Evolutionary conservation across 1,284 basidiomycete genomes (phyloP), one percentile per base, ranked within the genome.

Genomic region (Neolentinus lepideus): DNA sequence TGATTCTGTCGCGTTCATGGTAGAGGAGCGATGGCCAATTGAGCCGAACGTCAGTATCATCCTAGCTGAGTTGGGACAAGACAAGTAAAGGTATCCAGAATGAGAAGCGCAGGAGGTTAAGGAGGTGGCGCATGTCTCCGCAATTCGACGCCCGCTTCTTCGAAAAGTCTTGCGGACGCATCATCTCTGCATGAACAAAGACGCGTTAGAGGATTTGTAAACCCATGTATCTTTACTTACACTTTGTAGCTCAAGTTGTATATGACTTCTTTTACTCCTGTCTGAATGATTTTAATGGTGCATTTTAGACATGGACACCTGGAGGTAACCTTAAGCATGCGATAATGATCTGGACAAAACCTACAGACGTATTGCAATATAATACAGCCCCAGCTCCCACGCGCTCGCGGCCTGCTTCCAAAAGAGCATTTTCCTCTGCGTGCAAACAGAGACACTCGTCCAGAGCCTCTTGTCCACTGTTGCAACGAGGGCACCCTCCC

Each of bases 301-400:
- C 97, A 99, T 60, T 86, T 86, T 9, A 99, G 75, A 69, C 97
- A 99, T 0, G 97, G 97, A 65, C 97, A 98, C n/a, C 94, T 97
- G 63, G 29, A 36, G 27, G 38, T 38, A 51, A 35, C 51, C 35
- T 53, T 56, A 57, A 55, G n/a, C 24, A n/a, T 25, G n/a, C 33
- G 22, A 57, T 46, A n/a, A 52, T 52, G 38, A 56, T 47, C 19
- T 31, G 35, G 27, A 10, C 16, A 54, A 29, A 51, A 54, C 16
- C 55, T n/a, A 69, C 80, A 58, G 59, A 88, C 83, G 87, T 88
- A 64, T 89, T 88, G 74, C 96, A 99, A 70, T 99, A 99, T 22
- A 99, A 71, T 9, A 92, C 89, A 0, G 91, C 84, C 62, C 90
- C 90, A 33, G 78, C 75, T 2, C 93, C 92, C 31, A 94, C 81